Percentiles rank a stretch among this genome's conserved stretches.
Conservation (phyloP, 805 yeast genomes). For the Candida sphagnicola region DNA sequence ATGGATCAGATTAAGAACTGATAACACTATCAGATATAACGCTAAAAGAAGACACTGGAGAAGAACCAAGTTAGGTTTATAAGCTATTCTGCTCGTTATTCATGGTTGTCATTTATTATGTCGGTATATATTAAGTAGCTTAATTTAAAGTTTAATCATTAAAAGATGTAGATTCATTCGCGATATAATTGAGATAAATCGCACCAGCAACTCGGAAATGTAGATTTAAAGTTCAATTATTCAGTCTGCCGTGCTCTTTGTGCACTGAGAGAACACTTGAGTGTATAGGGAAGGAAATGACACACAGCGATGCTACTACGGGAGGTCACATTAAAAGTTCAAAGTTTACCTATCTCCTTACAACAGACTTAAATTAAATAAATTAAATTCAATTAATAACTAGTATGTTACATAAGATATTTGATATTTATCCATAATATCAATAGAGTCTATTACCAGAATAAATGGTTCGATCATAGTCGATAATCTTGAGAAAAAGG, state of each 20-base stretch:
- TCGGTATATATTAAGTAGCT: slow-evolving; percentile 1
- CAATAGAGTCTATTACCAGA: neutral
- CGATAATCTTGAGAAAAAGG: too few relatives aligned
- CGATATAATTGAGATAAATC: too few relatives aligned
- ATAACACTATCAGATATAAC: slow-evolving; percentile 96
- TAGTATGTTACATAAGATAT: neutral
- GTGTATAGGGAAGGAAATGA: too few relatives aligned
- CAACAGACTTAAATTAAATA: too few relatives aligned
- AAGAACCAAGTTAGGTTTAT: slow-evolving; percentile 98
- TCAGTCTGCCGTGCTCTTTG: too few relatives aligned
- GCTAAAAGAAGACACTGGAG: slow-evolving; percentile 99
- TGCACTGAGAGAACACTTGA: too few relatives aligned
- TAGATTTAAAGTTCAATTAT: too few relatives aligned
- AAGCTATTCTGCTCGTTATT: slow-evolving; percentile 30
- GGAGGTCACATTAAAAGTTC: too few relatives aligned
- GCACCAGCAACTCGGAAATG: too few relatives aligned
- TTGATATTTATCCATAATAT: too few relatives aligned
- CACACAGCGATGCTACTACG: too few relatives aligned
- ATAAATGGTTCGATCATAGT: neutral
- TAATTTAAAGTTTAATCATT: slow-evolving; percentile 1
- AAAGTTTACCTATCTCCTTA: too few relatives aligned
- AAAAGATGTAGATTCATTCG: neutral
- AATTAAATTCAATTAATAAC: neutral
- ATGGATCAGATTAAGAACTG: slow-evolving; percentile 98
- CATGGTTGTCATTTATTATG: slow-evolving; percentile 2